Evolutionary conservation across 2,329 filamentous ascomycete species (phyloP), one percentile per base, ranked within the genome.

Genomic region (Laburnicola sp.): DNA sequence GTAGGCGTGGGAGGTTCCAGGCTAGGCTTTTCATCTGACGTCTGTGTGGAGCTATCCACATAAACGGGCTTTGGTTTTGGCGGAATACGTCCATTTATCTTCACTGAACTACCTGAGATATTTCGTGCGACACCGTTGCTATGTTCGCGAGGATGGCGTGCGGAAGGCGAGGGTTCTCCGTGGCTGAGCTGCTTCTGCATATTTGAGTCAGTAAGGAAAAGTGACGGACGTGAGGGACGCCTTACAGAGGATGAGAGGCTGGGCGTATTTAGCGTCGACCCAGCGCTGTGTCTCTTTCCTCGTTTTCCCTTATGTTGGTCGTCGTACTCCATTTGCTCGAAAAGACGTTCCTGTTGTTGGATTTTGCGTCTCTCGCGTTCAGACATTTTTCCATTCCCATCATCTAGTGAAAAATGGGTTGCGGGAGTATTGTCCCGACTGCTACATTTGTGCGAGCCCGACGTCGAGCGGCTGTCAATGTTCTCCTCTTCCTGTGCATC

Each of bases 351-450:
- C 36, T 82, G 80, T 48, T 83, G 82, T 47, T 82, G 81, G 40
- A 86, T 76, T 68, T 86, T 86, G 51, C 83, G 80, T 61, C 79
- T 79, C 59, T 86, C 84, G 4, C 84, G 78, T 54, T 82, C 83
- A 2, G 84, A 86, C 54, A 86, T 74, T 55, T 83, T 83, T 2
- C 76, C 67, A 26, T 72, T 69, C 40, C 69, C 71, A 7, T 75
- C 78, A 50, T 77, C 78, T 26, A 75, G 70, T 6, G 76, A 78
- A 51, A 77, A 79, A 56, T 79, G 78, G 8, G 76, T 76, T 42
- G 79, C 81, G 2, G 84, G 84, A 4, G 83, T 86, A 40, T 84
- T 78, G 62, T 86, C 84, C 35, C 83, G 81, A 68, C 84, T 86
- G 43, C 73, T 78, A 2, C 79, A 79, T 38, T 81, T 82, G 42